Percentiles rank a stretch among this genome's conserved stretches.
Evolutionary conservation across 2,329 filamentous ascomycete species (phyloP).

Genomic region (Trichoderma koningii): DNA sequence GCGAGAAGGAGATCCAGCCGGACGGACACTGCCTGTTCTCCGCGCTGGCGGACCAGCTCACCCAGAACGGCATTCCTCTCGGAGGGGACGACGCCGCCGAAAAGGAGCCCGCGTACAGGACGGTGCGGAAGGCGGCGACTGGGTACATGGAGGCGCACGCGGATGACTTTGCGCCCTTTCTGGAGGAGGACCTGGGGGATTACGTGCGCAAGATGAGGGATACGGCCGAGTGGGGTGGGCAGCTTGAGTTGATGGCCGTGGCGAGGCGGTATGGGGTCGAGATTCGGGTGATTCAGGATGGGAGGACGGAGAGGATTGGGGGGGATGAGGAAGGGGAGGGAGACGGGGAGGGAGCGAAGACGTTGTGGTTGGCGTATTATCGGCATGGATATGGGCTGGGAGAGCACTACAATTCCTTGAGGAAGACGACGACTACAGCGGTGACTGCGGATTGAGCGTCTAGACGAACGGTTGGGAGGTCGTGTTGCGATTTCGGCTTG

Average conservation of each 20-base stretch:
- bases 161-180: conserved; percentile 82
- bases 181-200: conserved; percentile 74
- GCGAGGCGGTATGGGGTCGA: conserved; percentile 77
- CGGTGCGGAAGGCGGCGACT: conserved; percentile 70
- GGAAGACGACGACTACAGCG: conserved; percentile 43
- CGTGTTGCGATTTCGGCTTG: not conserved
- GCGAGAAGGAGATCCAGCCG: conserved; percentile 77
- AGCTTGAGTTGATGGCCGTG: conserved; percentile 84
- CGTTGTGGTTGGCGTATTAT: conserved; percentile 90
- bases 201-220: conserved; percentile 78
- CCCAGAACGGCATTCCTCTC: conserved; percentile 52
- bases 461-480: not conserved
- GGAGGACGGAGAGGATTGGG: conserved; percentile 73
- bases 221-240: conserved; percentile 94
- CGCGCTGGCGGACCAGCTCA: conserved; percentile 83
- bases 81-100: conserved; percentile 29
- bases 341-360: conserved; percentile 56
- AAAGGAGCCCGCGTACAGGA: conserved; percentile 58
- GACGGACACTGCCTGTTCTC: conserved; percentile 97
- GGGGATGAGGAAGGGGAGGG: conserved; percentile 49
- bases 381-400: conserved; percentile 90
- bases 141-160: conserved; percentile 72
- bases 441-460: conserved; percentile 16
- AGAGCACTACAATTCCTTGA: conserved; percentile 94
- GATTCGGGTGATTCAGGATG: conserved; percentile 85